phyloP scores from a whole-genome alignment of 2,329 filamentous ascomycete genomes.

The Diaporthe ampelina region DNA sequence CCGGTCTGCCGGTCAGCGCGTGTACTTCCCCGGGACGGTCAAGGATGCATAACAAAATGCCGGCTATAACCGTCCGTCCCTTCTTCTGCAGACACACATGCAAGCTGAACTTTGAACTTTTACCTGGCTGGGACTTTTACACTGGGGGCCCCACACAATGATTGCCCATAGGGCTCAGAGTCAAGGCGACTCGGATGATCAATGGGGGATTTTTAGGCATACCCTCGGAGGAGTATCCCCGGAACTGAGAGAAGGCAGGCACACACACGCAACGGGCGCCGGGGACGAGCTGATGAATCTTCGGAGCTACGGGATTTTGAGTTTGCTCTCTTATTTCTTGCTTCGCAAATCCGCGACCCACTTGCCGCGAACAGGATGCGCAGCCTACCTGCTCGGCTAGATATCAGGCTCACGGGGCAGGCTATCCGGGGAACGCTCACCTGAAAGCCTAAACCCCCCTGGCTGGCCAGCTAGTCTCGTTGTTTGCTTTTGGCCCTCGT shows the following conservation, averaged over 20 bases:
- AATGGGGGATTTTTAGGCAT: background rate
- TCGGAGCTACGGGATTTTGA: background rate
- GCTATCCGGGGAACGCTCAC: background rate
- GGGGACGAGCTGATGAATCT: background rate
- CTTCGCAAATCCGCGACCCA: background rate
- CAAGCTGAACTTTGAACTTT: background rate
- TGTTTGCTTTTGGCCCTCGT: background rate
- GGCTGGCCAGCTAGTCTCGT: background rate
- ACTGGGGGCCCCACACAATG: no score
- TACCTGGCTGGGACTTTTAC: background rate
- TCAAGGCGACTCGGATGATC: no score
- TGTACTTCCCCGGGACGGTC: background rate
- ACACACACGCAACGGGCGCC: background rate
- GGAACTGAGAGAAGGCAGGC: background rate
- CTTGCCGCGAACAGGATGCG: background rate
- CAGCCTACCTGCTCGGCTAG: background rate
- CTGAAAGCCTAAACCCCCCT: background rate
- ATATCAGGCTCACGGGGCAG: conserved; percentile 15
- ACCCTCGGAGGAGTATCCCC: background rate
- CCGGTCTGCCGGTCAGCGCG: background rate
- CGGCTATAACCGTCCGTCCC: conserved; percentile 18
- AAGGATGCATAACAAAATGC: background rate
- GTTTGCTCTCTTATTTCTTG: background rate
- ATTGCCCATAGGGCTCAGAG: no score
- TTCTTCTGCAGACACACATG: background rate